A percentile compares a stretch with the other conserved stretches of the same genome.
These are phyloP conservation scores for Rhizophlyctis rosea DNA, from an alignment of 192 early-diverging fungal species.

Conservation along the genomic window DNA sequence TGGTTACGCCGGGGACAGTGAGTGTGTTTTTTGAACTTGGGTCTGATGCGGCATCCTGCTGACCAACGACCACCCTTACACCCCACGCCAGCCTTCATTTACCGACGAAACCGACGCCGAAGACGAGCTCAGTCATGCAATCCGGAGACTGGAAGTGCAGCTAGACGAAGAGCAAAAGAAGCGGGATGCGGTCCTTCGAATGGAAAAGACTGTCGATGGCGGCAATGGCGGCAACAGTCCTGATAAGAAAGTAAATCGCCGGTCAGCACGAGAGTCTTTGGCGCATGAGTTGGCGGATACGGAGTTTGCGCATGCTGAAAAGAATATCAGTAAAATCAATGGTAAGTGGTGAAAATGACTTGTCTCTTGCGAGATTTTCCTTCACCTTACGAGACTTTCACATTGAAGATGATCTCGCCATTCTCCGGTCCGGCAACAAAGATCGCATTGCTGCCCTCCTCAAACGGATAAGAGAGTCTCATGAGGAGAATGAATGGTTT, in stretches of 20 bases:
- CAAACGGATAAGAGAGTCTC: slow-evolving; percentile 5
- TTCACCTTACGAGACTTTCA: slow-evolving; percentile 7
- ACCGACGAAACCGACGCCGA: not conserved
- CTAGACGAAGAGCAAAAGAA: slow-evolving; percentile 43
- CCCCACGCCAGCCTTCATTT: not conserved
- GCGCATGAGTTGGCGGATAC: slow-evolving; percentile 13
- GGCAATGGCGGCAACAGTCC: slow-evolving; percentile 1
- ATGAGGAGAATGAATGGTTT: too few species aligned
- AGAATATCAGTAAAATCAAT: slow-evolving; percentile 14
- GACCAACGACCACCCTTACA: not conserved
- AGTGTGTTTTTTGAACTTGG: not conserved
- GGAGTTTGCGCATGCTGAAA: slow-evolving; percentile 18
- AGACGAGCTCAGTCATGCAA: slow-evolving; percentile 22
- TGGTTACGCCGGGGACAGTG: too few species aligned
- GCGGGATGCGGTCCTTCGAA: slow-evolving; percentile 32
- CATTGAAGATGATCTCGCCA: slow-evolving; percentile 14
- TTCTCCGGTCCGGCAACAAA: slow-evolving; percentile 19
- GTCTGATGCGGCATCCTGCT: not conserved
- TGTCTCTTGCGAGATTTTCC: not conserved
- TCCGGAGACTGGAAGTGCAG: slow-evolving; percentile 34
- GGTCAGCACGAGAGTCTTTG: slow-evolving; percentile 3
- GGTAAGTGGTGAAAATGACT: slow-evolving; percentile 3
- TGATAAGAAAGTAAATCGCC: slow-evolving; percentile 13
- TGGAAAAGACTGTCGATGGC: slow-evolving; percentile 8
- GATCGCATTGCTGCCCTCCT: slow-evolving; percentile 9